Evolutionary conservation across 2,329 filamentous ascomycete species (phyloP), one percentile per base, ranked within the genome.

Genomic region (Hymenoscyphus albidus): DNA sequence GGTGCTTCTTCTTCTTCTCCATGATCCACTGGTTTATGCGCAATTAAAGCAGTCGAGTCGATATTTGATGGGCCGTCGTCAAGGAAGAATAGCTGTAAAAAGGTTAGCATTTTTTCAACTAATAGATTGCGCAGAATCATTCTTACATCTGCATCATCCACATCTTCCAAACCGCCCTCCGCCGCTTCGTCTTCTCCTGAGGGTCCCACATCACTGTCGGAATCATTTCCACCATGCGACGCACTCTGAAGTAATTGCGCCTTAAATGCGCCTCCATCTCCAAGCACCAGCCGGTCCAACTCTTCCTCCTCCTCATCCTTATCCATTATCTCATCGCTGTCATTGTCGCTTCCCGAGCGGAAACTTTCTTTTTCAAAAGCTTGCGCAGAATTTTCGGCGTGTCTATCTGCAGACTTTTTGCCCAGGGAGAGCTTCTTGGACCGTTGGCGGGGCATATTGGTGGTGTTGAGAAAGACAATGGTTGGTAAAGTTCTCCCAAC

Each of bases 231-330:
- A 9, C 59, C 65, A 42, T 72, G 69, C 51, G 76, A 58, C 27
- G 80, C 86, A 77, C 77, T 79, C 73, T 79, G 79, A 69, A 89
- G 90, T 61, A 98, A 80, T 54, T 89, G 88, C 64, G 89, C 83
- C 65, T 88, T 85, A 76, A 98, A 98, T 40, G 88, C 91, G n/a
- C 86, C 84, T 58, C 89, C 87, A 78, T 96, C 91, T 63, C 95
- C 95, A 67, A 99, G 91, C 3, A 99, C 90, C 67, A 97, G 80
- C 69, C 88, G 86, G 79, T 97, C 94, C 38, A 97, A 85, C 75
- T 94, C 92, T 73, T 90, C 87, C 76, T 97, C 93, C 61, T 90
- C 88, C 14, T 87, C 88, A 75, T 96, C 92, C 75, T 94, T 95
- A 60, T 90, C 88, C 62, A 80, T 73, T 13, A 76, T 70, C 2